Conservation (phyloP, 2,329 filamentous ascomycete genomes). For the Cladorrhinum sp. region DNA sequence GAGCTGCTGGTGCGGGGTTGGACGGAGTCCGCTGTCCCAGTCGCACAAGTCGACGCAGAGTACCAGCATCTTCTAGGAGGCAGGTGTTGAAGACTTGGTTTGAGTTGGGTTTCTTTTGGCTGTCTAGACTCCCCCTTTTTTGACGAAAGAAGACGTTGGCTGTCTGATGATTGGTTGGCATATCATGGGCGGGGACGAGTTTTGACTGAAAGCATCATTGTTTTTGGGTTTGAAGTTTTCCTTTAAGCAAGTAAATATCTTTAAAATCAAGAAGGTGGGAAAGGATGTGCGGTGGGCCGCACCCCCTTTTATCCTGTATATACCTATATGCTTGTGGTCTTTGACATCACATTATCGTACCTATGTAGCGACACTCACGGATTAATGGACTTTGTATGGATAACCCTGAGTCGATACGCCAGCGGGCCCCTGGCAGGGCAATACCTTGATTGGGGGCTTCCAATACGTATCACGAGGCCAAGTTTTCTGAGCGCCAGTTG, state of each 20-base stretch:
- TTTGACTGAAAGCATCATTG: constrained; percentile 4
- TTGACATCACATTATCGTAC: background rate
- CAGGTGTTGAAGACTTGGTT: constrained; percentile 12
- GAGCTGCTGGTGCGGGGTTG: constrained; percentile 58
- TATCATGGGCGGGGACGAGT: background rate
- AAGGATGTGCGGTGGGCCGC: background rate
- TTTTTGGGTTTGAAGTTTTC: background rate
- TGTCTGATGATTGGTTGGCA: constrained; percentile 12
- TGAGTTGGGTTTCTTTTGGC: constrained; percentile 1
- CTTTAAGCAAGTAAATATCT: background rate
- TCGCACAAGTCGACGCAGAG: constrained; percentile 26
- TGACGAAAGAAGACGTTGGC: constrained; percentile 11
- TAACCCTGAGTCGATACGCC: background rate
- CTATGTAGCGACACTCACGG: background rate
- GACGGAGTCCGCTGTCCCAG: constrained; percentile 33
- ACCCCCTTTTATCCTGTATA: background rate
- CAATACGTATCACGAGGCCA: no score
- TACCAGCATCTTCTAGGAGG: constrained; percentile 28
- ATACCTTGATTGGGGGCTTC: no score
- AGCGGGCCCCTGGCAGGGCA: no score
- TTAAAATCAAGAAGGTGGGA: background rate
- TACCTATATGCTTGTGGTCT: background rate
- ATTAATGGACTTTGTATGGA: background rate
- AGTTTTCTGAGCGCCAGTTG: no score
- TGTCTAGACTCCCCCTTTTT: background rate